These are phyloP conservation scores for Toxoplasma gondii DNA, from an alignment of 169 alveolate species.

Conservation along the genomic window DNA sequence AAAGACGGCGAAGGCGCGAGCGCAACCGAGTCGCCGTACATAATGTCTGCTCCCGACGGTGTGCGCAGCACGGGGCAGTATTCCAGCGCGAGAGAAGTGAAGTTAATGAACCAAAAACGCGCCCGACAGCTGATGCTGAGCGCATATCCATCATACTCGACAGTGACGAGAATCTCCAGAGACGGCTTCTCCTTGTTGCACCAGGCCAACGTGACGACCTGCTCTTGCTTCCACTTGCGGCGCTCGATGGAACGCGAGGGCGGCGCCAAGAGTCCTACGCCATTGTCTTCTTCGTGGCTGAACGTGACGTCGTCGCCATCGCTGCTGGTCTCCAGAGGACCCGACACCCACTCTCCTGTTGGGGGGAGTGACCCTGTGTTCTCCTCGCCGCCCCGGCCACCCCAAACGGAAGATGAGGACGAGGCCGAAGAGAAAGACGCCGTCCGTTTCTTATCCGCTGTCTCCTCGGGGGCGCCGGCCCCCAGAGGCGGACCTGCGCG, in stretches of 20 bases:
- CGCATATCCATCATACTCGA: slow-evolving; percentile 1
- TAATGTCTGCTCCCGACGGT: slow-evolving; percentile 5
- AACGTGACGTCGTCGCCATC: too few relatives aligned
- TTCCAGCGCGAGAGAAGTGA: slow-evolving; percentile 11
- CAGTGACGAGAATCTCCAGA: not conserved
- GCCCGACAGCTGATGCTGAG: not conserved
- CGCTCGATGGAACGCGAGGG: not conserved
- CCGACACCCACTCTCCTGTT: too few relatives aligned
- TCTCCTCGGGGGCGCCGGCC: not conserved
- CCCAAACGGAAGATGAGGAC: not conserved
- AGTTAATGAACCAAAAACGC: slow-evolving; percentile 44
- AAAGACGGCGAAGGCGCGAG: slow-evolving; percentile 43
- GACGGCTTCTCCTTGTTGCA: not conserved
- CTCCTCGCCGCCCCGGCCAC: not conserved
- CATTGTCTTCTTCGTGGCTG: not conserved
- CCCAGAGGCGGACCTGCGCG: too few relatives aligned
- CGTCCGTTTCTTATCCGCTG: not conserved
- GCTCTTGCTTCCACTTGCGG: slow-evolving; percentile 10
- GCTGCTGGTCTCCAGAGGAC: too few relatives aligned
- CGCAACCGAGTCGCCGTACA: slow-evolving; percentile 22
- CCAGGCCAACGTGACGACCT: not conserved
- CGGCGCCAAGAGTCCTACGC: not conserved
- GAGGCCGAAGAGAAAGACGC: not conserved
- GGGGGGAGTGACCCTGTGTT: too few relatives aligned
- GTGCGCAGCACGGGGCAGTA: slow-evolving; percentile 27